phyloP scores from a whole-genome alignment of 257 asterid genomes.

The Rhazya stricta region DNA sequence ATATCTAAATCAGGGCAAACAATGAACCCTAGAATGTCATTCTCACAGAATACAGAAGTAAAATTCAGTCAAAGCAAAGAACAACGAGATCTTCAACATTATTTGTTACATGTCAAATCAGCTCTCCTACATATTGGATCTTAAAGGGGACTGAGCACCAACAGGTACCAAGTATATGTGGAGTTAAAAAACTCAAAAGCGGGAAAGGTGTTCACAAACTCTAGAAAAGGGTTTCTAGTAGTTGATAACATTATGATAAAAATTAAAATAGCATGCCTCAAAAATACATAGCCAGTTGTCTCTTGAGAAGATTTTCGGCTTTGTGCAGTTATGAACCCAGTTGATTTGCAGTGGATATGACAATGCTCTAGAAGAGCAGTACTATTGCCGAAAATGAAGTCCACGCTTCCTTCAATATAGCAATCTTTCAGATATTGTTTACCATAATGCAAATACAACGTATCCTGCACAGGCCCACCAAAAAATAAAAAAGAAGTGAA shows the following conservation, averaged over 20 bases:
- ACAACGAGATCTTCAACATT: neutral
- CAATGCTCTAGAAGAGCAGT: conserved; percentile 95
- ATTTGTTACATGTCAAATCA: neutral
- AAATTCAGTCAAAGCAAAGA: neutral
- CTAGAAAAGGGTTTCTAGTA: neutral
- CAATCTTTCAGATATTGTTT: conserved; percentile 86
- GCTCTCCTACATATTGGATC: neutral
- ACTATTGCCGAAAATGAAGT: conserved; percentile 96
- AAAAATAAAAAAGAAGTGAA: neutral
- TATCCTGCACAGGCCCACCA: conserved; percentile 54
- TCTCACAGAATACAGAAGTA: neutral
- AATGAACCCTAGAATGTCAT: neutral
- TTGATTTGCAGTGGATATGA: conserved; percentile 89
- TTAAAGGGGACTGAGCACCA: neutral
- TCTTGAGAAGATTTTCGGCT: conserved; percentile 94
- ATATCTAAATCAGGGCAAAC: neutral
- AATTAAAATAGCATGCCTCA: conserved; percentile 44
- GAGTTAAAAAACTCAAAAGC: neutral
- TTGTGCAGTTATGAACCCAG: conserved; percentile 84
- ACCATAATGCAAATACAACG: conserved; percentile 84
- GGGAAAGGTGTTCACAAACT: neutral
- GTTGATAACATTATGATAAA: neutral
- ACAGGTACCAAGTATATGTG: neutral
- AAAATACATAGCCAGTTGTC: conserved; percentile 85
- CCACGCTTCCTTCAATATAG: conserved; percentile 93